These are phyloP conservation scores for Termitomyces sp. DNA, from an alignment of 768 basidiomycete genomes.

Conservation along the genomic window DNA sequence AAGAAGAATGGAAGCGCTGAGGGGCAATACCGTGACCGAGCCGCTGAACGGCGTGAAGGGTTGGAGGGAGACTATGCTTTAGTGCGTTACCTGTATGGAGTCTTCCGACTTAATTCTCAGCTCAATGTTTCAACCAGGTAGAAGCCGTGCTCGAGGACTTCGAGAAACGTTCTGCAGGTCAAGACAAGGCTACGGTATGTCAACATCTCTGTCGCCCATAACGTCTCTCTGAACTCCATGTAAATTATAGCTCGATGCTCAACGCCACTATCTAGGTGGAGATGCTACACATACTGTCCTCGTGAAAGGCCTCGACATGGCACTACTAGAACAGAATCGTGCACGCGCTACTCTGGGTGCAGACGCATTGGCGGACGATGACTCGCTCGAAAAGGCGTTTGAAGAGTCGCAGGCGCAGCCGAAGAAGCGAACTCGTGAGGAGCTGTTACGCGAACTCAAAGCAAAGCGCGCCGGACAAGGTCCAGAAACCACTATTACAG, in stretches of 20 bases:
- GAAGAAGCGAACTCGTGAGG: slow-evolving; percentile 74
- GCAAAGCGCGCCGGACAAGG: slow-evolving; percentile 39
- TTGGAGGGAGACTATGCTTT: slow-evolving; percentile 69
- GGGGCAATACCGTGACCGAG: slow-evolving; percentile 66
- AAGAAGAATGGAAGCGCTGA: slow-evolving; percentile 48
- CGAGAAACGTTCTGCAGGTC: slow-evolving; percentile 54
- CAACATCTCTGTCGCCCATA: not conserved
- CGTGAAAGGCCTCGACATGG: slow-evolving; percentile 86
- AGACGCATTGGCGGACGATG: slow-evolving; percentile 65
- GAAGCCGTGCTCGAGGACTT: slow-evolving; percentile 83
- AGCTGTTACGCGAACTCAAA: slow-evolving; percentile 70
- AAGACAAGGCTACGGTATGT: slow-evolving; percentile 56
- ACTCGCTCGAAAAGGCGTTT: slow-evolving; percentile 75
- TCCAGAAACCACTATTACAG: not conserved
- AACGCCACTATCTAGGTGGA: slow-evolving; percentile 76
- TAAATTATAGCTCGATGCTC: slow-evolving; percentile 56
- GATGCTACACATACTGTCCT: slow-evolving; percentile 83
- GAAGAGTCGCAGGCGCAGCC: slow-evolving; percentile 15
- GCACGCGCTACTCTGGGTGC: slow-evolving; percentile 40
- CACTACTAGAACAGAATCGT: slow-evolving; percentile 80
- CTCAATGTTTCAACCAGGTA: slow-evolving; percentile 38
- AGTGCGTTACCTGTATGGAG: slow-evolving; percentile 28
- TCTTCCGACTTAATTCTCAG: not conserved
- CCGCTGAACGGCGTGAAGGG: slow-evolving; percentile 65
- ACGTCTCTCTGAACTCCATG: not conserved